Conservation (phyloP, 345 rosid genomes). For the Gossypium bickii region DNA sequence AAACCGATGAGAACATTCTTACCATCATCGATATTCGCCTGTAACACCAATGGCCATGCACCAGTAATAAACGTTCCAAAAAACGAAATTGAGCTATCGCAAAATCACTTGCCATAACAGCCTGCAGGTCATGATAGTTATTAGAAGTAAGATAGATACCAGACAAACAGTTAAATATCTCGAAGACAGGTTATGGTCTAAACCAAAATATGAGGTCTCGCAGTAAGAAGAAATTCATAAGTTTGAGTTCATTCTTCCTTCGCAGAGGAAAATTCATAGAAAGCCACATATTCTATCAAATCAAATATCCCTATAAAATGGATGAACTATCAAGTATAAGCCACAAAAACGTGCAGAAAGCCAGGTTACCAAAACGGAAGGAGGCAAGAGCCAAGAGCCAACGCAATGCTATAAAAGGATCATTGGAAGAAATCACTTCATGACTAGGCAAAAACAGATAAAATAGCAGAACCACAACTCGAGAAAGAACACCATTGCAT, state of each 20-base stretch:
- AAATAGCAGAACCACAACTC: background rate
- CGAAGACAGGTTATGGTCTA: background rate
- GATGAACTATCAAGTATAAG: background rate
- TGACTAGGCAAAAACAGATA: background rate
- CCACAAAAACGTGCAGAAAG: background rate
- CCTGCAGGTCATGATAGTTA: slow-evolving; percentile 38
- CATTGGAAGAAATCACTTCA: background rate
- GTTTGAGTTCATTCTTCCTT: background rate
- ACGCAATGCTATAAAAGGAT: background rate
- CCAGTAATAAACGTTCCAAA: slow-evolving; percentile 75
- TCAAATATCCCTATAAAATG: background rate
- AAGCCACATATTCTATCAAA: background rate
- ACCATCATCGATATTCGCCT: slow-evolving; percentile 90
- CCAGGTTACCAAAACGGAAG: background rate
- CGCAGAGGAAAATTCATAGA: background rate
- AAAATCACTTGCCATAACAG: slow-evolving; percentile 95
- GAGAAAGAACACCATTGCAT: background rate
- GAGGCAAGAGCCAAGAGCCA: background rate
- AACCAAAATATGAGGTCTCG: background rate
- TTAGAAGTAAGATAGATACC: slow-evolving; percentile 11
- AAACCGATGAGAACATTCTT: slow-evolving; percentile 18
- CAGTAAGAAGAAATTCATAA: background rate
- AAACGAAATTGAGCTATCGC: slow-evolving; percentile 82
- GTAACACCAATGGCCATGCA: slow-evolving; percentile 99
- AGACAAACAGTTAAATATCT: background rate